Base-by-base conservation (phyloP, 257 asterid species). In the Scutellaria barbata region DNA sequence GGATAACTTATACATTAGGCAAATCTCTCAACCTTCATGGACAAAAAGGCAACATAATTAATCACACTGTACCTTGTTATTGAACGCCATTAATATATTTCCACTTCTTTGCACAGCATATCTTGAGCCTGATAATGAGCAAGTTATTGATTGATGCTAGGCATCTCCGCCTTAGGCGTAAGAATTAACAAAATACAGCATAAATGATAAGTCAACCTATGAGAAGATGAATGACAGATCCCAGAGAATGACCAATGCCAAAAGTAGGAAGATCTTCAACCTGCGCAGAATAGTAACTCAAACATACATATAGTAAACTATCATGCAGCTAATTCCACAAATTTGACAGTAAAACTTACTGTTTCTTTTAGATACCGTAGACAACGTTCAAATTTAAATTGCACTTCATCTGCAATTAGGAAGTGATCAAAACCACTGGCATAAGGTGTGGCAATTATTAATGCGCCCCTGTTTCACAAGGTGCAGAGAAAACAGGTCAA, bases 341-440 rank as follows among this genome's bases (percentile, higher is more conserved):
- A n/a, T 60, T 47, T 40, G 51, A 58, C 56, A 47, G 18, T 64
- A 63, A 71, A 77, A 78, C 94, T 83, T 84, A 90, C 95, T 22
- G 79, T 69, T 73, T 88, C 98, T 61, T 76, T 88, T 73, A 93
- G 92, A 78, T 33, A 63, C 14, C 98, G 85, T 64, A 90, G 87
- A 74, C 96, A 88, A 76, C 97, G 83, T 75, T 93, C 98, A 57
- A 76, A 90, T 83, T 89, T 93, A 65, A 93, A 88, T 77, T 93
- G 97, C 78, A 80, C 96, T 84, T 93, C 98, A 81, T 90, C 97
- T 46, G 98, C 97, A 74, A 93, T 93, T 76, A 83, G 86, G 84
- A 90, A 90, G 87, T 92, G 90, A 73, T 92, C 97, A 80, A 92
- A 90, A 59, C 98, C 96, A 77, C 98, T 90, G 66, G 98, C 92